Evolutionary conservation across 2,329 filamentous ascomycete genomes (phyloP).

Genomic region (Colletotrichum incanum): DNA sequence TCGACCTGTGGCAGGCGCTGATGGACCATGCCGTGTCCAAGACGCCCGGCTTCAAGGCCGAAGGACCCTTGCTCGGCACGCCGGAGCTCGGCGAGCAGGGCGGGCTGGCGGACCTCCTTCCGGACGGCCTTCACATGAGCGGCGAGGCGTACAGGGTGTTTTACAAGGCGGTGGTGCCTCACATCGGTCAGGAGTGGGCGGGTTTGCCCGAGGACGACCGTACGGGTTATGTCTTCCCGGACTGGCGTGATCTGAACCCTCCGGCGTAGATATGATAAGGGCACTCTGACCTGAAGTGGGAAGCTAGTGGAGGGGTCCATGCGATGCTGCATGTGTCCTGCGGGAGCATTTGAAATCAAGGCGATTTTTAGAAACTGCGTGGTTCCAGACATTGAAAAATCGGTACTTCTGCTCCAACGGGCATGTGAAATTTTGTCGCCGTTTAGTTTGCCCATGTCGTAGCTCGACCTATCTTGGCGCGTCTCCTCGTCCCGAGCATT

Average conservation of each 20-base stretch:
- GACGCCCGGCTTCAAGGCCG: slow-evolving; percentile 70
- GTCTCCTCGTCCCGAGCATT: neutral
- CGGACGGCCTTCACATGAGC: slow-evolving; percentile 72
- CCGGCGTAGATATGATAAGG: slow-evolving; percentile 20
- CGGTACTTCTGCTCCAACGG: neutral
- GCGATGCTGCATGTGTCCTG: slow-evolving; percentile 24
- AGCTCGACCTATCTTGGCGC: slow-evolving; percentile 2
- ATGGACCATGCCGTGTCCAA: slow-evolving; percentile 78
- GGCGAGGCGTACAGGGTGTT: slow-evolving; percentile 69
- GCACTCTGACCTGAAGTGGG: neutral
- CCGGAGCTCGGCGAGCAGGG: slow-evolving; percentile 65
- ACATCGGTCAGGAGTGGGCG: slow-evolving; percentile 63
- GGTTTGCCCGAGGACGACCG: slow-evolving; percentile 54
- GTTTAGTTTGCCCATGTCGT: neutral
- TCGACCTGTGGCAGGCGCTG: slow-evolving; percentile 86
- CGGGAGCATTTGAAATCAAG: slow-evolving; percentile 26
- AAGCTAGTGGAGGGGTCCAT: slow-evolving; percentile 18
- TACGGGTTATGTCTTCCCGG: slow-evolving; percentile 62
- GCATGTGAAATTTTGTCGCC: neutral
- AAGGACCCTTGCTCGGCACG: slow-evolving; percentile 65
- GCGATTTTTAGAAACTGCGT: slow-evolving; percentile 7
- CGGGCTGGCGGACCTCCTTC: slow-evolving; percentile 66
- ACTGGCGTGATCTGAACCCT: slow-evolving; percentile 58
- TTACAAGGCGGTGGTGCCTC: slow-evolving; percentile 63
- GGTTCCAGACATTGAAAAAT: neutral